phyloP scores from a whole-genome alignment of 257 asterid genomes.

The Thymus quinquecostatus region DNA sequence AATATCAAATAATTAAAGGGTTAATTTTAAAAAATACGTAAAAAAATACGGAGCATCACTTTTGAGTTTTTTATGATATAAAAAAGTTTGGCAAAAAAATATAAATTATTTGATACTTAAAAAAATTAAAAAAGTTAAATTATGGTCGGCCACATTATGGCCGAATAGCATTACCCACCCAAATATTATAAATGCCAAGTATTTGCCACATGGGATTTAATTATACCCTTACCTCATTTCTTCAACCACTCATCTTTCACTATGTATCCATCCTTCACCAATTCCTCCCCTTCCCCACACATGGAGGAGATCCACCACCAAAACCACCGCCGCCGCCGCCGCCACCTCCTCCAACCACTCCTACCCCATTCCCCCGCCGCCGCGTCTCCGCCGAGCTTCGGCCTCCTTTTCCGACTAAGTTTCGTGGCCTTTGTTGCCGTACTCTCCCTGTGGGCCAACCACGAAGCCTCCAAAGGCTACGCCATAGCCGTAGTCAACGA shows the following conservation, averaged over 20 bases:
- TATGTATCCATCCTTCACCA: too few relatives aligned
- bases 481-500: conserved; percentile 55
- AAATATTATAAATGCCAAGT: background rate
- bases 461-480: conserved; percentile 80
- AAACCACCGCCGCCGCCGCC: conserved; percentile 46
- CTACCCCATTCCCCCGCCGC: conserved; percentile 34
- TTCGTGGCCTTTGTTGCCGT: conserved; percentile 44
- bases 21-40: too few relatives aligned
- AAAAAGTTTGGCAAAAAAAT: too few relatives aligned
- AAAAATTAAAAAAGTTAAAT: too few relatives aligned
- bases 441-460: conserved; percentile 67
- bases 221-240: too few relatives aligned
- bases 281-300: conserved; percentile 19
- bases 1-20: too few relatives aligned
- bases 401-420: conserved; percentile 47
- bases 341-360: conserved; percentile 56
- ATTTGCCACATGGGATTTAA: conserved; percentile 6
- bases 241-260: too few relatives aligned
- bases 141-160: too few relatives aligned
- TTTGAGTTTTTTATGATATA: too few relatives aligned
- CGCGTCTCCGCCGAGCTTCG: conserved; percentile 15
- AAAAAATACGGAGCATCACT: too few relatives aligned
- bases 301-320: conserved; percentile 42
- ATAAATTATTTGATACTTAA: too few relatives aligned
- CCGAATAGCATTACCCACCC: too few relatives aligned